A percentile compares a stretch with the other conserved stretches of the same genome.
These are phyloP conservation scores for Beauveria varroae DNA, from an alignment of 2,329 filamentous ascomycete genomes.

Conservation along the genomic window DNA sequence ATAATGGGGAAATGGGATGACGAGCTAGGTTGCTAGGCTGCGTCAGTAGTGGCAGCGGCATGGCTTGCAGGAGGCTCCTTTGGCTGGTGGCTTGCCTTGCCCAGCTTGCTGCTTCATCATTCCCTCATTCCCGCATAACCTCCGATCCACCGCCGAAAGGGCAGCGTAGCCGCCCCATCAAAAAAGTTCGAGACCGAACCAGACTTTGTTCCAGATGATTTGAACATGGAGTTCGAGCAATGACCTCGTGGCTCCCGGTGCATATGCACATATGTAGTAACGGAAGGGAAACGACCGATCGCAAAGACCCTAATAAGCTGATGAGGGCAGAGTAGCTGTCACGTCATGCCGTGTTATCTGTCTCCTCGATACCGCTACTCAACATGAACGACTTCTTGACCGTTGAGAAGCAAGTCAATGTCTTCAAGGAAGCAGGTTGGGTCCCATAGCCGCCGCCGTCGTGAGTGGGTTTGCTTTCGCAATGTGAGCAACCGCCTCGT, in stretches of 20 bases:
- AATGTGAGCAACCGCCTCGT: background rate
- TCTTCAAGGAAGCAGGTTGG: no score
- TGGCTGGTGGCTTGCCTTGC: background rate
- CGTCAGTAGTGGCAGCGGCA: conserved; percentile 1
- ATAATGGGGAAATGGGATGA: conserved; percentile 5
- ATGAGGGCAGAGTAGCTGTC: background rate
- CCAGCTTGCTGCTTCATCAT: background rate
- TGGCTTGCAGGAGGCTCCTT: conserved; percentile 7
- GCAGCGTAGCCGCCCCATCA: conserved; percentile 8
- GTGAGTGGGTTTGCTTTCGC: background rate
- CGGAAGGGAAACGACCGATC: background rate
- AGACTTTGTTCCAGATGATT: conserved; percentile 15
- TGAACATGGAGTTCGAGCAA: conserved; percentile 7
- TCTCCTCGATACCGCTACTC: background rate
- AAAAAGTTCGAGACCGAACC: conserved; percentile 15
- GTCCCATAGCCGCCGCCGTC: background rate
- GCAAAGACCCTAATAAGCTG: background rate
- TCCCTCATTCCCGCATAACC: conserved; percentile 12
- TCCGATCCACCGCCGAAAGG: conserved; percentile 12
- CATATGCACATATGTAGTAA: background rate
- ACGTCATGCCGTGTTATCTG: background rate
- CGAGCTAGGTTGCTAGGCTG: conserved; percentile 1
- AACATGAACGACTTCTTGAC: no score
- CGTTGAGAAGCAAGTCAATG: no score
- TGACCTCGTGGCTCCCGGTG: background rate